Evolutionary conservation across 2,329 filamentous ascomycete genomes (phyloP).

Genomic region (Arthroderma sp.): DNA sequence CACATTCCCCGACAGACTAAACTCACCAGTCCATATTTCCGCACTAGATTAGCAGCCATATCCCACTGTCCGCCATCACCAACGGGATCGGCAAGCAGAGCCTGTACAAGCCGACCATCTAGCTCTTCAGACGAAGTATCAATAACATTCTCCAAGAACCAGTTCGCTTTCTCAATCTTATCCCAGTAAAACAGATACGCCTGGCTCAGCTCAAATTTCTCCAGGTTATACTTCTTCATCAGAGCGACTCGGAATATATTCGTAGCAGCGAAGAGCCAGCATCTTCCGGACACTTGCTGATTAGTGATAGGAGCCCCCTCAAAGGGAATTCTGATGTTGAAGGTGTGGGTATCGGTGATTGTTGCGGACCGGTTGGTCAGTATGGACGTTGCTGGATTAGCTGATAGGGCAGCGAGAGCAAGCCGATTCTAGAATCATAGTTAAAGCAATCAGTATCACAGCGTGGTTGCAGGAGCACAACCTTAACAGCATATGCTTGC

Average conservation of each 20-base stretch:
- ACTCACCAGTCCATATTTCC: constrained; percentile 66
- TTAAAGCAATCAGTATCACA: background rate
- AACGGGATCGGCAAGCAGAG: constrained; percentile 53
- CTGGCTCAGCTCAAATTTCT: constrained; percentile 74
- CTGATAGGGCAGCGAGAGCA: constrained; percentile 59
- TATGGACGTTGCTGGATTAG: constrained; percentile 51
- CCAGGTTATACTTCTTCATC: constrained; percentile 68
- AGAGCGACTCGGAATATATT: constrained; percentile 82
- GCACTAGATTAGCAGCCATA: constrained; percentile 75
- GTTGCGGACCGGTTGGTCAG: constrained; percentile 51
- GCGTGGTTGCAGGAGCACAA: background rate
- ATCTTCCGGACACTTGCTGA: constrained; percentile 67
- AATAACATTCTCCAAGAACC: constrained; percentile 72
- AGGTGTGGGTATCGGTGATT: constrained; percentile 61
- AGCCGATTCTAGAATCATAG: constrained; percentile 46
- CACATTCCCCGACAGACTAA: background rate
- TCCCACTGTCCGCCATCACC: constrained; percentile 83
- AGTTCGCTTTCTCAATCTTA: constrained; percentile 85
- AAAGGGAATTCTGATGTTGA: constrained; percentile 69
- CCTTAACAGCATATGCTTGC: background rate
- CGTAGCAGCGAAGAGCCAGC: constrained; percentile 87
- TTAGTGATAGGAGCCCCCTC: constrained; percentile 78
- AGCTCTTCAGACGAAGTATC: constrained; percentile 59
- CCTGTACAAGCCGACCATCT: constrained; percentile 59
- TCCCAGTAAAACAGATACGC: constrained; percentile 87